Evolutionary conservation across 768 basidiomycete species (phyloP).

Genomic region (Favolaschia claudopus): DNA sequence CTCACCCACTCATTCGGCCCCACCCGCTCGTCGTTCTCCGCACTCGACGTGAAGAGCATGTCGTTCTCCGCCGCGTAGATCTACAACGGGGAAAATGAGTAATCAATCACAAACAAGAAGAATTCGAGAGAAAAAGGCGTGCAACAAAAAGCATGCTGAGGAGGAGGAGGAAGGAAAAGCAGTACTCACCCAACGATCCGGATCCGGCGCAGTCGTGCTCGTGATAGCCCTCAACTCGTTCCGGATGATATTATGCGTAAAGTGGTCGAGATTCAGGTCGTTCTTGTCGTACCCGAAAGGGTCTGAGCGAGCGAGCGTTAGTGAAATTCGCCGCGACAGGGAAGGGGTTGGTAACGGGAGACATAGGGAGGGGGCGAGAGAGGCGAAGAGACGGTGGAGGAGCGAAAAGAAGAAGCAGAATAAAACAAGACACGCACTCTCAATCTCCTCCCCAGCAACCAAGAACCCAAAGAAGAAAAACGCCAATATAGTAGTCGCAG

Average conservation of each 20-base stretch:
- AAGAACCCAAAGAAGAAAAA: slow-evolving; percentile 81
- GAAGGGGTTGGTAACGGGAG: too few relatives aligned
- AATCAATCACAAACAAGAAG: too few relatives aligned
- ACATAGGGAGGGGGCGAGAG: not conserved
- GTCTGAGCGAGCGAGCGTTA: slow-evolving; percentile 35
- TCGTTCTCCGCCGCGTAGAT: slow-evolving; percentile 68
- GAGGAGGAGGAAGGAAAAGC: not conserved
- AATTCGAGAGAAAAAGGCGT: too few relatives aligned
- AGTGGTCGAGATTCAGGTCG: slow-evolving; percentile 77
- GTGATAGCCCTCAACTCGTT: slow-evolving; percentile 72
- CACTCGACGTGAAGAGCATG: slow-evolving; percentile 52
- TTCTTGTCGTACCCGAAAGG: slow-evolving; percentile 78
- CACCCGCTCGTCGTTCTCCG: slow-evolving; percentile 47
- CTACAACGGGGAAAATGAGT: too few relatives aligned
- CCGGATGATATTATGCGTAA: slow-evolving; percentile 73
- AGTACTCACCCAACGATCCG: slow-evolving; percentile 51
- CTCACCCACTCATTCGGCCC: slow-evolving; percentile 65
- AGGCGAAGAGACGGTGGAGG: not conserved
- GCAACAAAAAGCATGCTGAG: not conserved
- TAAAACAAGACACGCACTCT: slow-evolving; percentile 55
- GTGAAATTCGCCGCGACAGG: too few relatives aligned
- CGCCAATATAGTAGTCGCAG: slow-evolving; percentile 61
- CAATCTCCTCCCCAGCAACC: slow-evolving; percentile 78
- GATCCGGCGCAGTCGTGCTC: slow-evolving; percentile 65
- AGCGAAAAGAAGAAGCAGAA: slow-evolving; percentile 6